A percentile compares a stretch with the other conserved stretches of the same genome.
Conservation (phyloP, 306 rosid genomes). For the Quercus bicolor region DNA sequence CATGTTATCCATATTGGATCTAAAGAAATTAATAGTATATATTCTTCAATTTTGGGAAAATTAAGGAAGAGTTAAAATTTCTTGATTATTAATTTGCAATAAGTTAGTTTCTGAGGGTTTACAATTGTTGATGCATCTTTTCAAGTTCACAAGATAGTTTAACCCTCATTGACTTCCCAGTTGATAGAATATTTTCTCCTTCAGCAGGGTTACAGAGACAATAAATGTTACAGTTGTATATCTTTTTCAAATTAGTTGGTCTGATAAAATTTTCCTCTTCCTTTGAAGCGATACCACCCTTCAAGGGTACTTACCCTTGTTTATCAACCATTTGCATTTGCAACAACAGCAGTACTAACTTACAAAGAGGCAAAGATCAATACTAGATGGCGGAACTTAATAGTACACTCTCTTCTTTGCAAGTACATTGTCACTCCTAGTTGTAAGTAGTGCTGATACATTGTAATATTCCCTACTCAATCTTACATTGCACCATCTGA, state of each 20-base stretch:
- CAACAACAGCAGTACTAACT: constrained; percentile 46
- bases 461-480: no score
- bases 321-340: constrained; percentile 73
- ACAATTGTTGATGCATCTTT: no score
- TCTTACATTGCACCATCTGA: not conserved
- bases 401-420: constrained; percentile 53
- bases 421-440: constrained; percentile 51
- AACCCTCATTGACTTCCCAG: no score
- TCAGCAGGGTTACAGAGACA: not conserved
- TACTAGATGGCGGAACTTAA: constrained; percentile 61
- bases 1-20: no score
- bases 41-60: no score
- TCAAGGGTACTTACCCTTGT: constrained; percentile 70
- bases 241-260: not conserved
- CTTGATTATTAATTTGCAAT: no score
- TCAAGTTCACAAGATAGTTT: no score
- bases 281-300: constrained; percentile 66
- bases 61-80: no score
- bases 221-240: not conserved
- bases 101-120: no score
- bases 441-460: constrained; percentile 44
- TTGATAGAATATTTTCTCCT: no score
- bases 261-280: constrained; percentile 11
- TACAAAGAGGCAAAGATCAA: constrained; percentile 58
- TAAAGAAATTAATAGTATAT: no score